Base-by-base conservation (phyloP, 2,329 filamentous ascomycete species). In the Chaetomium strumarium region DNA sequence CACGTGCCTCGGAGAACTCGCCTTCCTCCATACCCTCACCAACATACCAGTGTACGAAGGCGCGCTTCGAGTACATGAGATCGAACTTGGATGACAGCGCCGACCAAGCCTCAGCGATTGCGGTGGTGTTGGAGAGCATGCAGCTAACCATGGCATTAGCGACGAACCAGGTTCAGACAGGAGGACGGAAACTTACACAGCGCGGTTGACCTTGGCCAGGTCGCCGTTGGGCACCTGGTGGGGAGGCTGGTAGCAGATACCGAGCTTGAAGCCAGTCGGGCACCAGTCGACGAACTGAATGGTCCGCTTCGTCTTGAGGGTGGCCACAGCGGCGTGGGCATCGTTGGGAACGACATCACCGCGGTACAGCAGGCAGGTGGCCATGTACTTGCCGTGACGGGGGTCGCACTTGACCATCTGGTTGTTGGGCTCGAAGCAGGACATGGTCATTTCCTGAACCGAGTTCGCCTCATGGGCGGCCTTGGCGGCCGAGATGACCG, bases 21-120 rank as follows among this genome's bases (percentile, higher is more conserved):
- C 93, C 93, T 75, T 99, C 93, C 82, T 99, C 93, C 93, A 99
- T 99, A 84, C 93, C 93, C 81, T 97, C 93, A 78, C 93, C 93
- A 70, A 99, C 93, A 68, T 97, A 99, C 93, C 93, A 99, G 79
- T 99, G 93, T 61, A 99, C 93, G 77, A 99, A 99, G 58, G 93
- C 93, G 79, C 93, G 93, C 87, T 99, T 99, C 73, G 90, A 95
- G 85, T 97, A 96, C 93, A 99, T 99, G 72, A 99, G 89, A 70
- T 99, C 93, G 79, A 99, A 99, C 80, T 99, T 99, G 83, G 86
- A 83, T 58, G 90, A 95, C 61, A 99, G 84, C 62, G 90, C 90
- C 60, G 88, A 91, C 93, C 93, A 99, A 60, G 93, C 93, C 78
- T 97, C 92, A 68, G 92, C 88, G 67, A 99, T 99, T 68, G 93